These are phyloP conservation scores for Diutina rugosa DNA, from an alignment of 1,139 yeast species.

Conservation along the genomic window DNA sequence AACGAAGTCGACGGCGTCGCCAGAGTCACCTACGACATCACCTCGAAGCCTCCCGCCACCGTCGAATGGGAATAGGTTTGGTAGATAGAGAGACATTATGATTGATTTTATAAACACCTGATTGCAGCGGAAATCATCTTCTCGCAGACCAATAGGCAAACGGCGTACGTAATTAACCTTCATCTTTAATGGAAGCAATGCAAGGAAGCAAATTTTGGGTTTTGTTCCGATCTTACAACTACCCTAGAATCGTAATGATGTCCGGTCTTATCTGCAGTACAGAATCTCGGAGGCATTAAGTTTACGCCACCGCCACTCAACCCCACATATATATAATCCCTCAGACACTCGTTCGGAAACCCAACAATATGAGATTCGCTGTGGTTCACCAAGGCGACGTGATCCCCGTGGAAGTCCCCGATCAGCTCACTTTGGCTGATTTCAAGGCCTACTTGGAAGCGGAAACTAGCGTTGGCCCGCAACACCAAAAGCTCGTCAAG, in stretches of 20 bases:
- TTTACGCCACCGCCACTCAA: background rate
- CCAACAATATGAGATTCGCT: slow-evolving; percentile 9
- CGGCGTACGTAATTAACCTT: no score
- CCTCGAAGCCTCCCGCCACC: slow-evolving; percentile 98
- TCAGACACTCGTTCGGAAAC: background rate
- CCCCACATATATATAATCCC: background rate
- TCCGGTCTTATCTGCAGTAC: background rate
- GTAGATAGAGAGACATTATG: background rate
- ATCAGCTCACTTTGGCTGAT: slow-evolving; percentile 52
- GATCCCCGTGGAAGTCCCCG: slow-evolving; percentile 43
- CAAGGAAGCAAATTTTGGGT: no score
- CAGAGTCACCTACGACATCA: slow-evolving; percentile 95
- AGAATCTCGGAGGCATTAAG: background rate
- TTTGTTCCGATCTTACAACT: no score
- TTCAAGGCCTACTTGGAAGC: slow-evolving; percentile 68
- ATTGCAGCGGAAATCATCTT: no score
- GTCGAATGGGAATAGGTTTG: slow-evolving; percentile 90
- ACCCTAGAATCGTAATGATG: no score
- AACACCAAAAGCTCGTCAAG: slow-evolving; percentile 32
- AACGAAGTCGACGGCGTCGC: slow-evolving; percentile 99
- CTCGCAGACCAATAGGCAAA: no score
- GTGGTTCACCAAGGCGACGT: slow-evolving; percentile 17
- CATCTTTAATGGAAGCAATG: no score
- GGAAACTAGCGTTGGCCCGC: slow-evolving; percentile 45
- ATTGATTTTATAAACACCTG: background rate